A percentile compares a stretch with the other conserved stretches of the same genome.
phyloP scores from a whole-genome alignment of 2,329 filamentous ascomycete genomes.

The Colletotrichum chlorophyti region DNA sequence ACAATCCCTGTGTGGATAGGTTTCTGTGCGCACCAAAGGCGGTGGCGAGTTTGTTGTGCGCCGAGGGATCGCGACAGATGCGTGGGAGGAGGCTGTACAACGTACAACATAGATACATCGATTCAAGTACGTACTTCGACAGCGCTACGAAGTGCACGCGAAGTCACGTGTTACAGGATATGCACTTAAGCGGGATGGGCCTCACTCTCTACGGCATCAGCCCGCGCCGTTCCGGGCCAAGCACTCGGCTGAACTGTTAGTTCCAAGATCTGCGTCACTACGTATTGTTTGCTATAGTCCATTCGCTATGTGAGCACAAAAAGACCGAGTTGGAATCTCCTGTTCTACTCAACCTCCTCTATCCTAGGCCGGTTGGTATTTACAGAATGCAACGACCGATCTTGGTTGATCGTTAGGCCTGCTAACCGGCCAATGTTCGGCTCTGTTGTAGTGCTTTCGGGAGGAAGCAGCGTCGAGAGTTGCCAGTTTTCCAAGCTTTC shows the following conservation, averaged over 20 bases:
- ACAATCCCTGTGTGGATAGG: background rate
- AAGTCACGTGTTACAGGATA: background rate
- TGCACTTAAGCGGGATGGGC: background rate
- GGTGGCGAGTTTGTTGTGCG: slow-evolving; percentile 3
- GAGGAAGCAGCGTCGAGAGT: slow-evolving; percentile 56
- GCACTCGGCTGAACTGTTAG: background rate
- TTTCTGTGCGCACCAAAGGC: background rate
- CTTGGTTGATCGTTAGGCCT: slow-evolving; percentile 13
- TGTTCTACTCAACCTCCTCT: slow-evolving; percentile 65
- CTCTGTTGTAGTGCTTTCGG: background rate
- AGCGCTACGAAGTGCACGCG: background rate
- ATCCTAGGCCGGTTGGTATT: slow-evolving; percentile 48
- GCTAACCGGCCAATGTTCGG: slow-evolving; percentile 14
- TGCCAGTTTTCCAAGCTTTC: slow-evolving; percentile 71
- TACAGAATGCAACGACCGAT: slow-evolving; percentile 14
- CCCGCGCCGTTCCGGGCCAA: background rate
- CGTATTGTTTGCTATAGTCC: no score
- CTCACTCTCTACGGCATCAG: background rate
- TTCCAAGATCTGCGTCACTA: background rate
- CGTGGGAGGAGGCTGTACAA: no score
- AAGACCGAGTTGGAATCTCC: background rate
- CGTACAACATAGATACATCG: no score
- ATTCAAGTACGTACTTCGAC: no score
- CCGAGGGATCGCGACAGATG: background rate
- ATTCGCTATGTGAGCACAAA: background rate